A percentile compares a stretch with the other conserved stretches of the same genome.
Conservation (phyloP, 164 flowering plant genomes). For the Liquidambar formosana region DNA sequence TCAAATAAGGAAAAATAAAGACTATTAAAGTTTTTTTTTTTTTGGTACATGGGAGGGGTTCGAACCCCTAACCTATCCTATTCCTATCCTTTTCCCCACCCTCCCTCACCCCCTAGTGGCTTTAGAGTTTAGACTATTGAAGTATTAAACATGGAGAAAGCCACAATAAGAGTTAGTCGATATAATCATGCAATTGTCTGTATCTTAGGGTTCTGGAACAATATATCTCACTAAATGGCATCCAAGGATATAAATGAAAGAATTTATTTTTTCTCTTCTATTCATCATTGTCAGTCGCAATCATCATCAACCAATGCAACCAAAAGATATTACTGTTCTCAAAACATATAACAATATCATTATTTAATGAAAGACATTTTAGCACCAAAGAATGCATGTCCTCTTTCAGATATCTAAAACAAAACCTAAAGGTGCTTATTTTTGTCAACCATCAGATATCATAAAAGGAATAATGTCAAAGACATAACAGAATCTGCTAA, state of each 20-base stretch:
- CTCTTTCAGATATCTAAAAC: neutral
- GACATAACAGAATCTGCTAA: neutral
- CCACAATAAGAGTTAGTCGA: neutral
- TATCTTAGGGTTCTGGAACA: neutral
- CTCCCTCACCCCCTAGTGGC: no score
- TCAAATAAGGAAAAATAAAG: neutral
- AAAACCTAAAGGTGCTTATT: neutral
- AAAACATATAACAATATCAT: neutral
- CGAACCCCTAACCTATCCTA: no score
- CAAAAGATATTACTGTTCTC: neutral
- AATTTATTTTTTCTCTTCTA: neutral
- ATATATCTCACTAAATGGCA: neutral
- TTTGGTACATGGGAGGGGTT: no score
- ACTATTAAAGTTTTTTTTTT: no score
- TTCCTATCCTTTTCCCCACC: no score
- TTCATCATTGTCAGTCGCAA: no score
- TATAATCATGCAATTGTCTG: neutral
- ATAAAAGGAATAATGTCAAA: neutral
- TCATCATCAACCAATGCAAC: neutral
- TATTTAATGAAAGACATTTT: neutral
- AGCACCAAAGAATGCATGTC: neutral
- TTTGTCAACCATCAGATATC: neutral
- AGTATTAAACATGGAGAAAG: neutral
- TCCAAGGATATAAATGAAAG: neutral
- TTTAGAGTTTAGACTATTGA: no score